phyloP scores from a whole-genome alignment of 768 basidiomycete species.

The Suillus spraguei region DNA sequence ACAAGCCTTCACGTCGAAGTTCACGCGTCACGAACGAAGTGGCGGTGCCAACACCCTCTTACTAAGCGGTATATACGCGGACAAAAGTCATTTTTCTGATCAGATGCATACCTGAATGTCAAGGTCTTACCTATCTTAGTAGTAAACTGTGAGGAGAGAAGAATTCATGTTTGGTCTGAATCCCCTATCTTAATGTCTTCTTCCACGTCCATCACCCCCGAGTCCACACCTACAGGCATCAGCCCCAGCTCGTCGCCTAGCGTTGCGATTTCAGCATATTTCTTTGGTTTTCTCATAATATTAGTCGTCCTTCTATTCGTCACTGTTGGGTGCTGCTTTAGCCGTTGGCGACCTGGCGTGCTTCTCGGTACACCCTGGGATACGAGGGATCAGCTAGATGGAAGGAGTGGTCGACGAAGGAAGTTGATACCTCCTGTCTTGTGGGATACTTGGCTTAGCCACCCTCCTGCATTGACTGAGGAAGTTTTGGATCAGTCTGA shows the following conservation, averaged over 20 bases:
- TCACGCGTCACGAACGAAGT: no score
- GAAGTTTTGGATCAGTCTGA: background rate
- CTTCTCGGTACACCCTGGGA: background rate
- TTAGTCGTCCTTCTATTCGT: background rate
- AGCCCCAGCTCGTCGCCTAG: background rate
- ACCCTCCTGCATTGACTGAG: background rate
- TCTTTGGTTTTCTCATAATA: background rate
- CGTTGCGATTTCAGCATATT: no score
- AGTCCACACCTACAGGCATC: background rate
- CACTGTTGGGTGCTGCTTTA: background rate
- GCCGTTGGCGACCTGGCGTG: background rate
- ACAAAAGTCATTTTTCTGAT: no score
- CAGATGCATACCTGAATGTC: no score
- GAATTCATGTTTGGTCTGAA: background rate
- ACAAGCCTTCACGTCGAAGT: no score
- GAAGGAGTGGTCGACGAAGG: background rate
- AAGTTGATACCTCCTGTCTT: background rate
- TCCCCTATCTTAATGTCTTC: background rate
- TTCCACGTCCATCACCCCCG: background rate
- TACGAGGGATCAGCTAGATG: background rate
- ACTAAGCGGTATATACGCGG: no score
- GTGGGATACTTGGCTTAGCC: background rate
- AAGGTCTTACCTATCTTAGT: no score
- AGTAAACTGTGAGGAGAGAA: background rate
- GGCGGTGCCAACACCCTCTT: no score